Conservation (phyloP, 1,284 basidiomycete species). For the Boletus semigastroideus region DNA sequence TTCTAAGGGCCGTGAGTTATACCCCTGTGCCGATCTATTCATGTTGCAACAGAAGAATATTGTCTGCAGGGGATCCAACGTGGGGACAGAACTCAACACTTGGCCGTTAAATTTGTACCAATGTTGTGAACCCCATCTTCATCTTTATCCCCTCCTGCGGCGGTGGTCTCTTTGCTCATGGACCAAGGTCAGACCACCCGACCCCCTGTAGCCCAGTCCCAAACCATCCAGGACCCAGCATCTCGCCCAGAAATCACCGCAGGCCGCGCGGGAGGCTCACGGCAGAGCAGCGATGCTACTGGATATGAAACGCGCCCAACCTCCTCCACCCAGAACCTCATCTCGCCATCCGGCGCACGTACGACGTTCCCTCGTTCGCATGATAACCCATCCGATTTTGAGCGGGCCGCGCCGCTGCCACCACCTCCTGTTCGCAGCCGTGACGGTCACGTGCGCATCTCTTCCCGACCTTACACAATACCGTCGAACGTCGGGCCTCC, state of each 20-base stretch:
- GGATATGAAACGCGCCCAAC: conserved; percentile 1
- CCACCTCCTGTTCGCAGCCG: conserved; percentile 7
- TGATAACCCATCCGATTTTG: conserved; percentile 16
- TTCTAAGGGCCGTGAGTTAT: too few species aligned
- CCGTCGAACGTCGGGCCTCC: neutral
- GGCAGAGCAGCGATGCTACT: neutral
- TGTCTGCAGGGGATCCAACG: neutral
- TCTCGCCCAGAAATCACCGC: conserved; percentile 4
- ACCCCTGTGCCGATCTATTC: too few species aligned
- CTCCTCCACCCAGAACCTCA: conserved; percentile 12
- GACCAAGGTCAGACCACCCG: conserved; percentile 5
- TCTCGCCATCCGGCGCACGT: conserved; percentile 4
- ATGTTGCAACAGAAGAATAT: neutral
- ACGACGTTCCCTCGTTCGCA: neutral
- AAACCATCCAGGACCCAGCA: neutral
- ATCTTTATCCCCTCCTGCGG: neutral
- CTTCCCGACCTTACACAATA: conserved; percentile 4
- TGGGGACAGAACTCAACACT: too few species aligned
- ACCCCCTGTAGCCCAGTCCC: neutral
- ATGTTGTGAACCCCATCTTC: neutral
- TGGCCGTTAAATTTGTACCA: neutral
- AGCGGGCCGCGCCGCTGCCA: neutral
- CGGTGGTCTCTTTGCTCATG: conserved; percentile 10
- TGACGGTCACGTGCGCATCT: conserved; percentile 14
- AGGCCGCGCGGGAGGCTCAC: neutral